Evolutionary conservation across 2,329 filamentous ascomycete species (phyloP), one percentile per base, ranked within the genome.

Genomic region (Fusarium chlamydosporum): DNA sequence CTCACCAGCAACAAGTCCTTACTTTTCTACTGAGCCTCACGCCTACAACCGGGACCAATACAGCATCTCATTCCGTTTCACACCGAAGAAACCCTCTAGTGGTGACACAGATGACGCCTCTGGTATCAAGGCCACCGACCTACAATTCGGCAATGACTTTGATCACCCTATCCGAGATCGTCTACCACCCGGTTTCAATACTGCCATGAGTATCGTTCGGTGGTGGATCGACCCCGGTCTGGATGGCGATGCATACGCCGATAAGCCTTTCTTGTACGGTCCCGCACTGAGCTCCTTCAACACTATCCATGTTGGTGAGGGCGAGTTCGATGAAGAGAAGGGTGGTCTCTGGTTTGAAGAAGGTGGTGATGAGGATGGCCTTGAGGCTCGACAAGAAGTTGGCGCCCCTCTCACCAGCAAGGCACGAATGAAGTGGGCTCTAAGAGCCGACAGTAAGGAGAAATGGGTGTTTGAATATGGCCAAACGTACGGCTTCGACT

Each of bases 81-180:
- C 86, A 1, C 92, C 91, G n/a, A 92, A 92, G 73, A 76, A 75
- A 50, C 76, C 75, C 11, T 53, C 61, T 42, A 64, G 63, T 1
- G 9, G 34, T 18, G 23, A 38, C 16, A 65, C 65, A 6, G 61
- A 70, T 4, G 62, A 68, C 7, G 29, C 58, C 7, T 7, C 23
- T n/a, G 85, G 85, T 35, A 89, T 97, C 58, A 83, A 84, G 4
- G 93, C 88, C 43, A 79, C 87, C 27, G 89, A 96, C 66, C 84
- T 99, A 4, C 89, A 97, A 55, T 97, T 97, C 73, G 96, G 95
- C 41, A 98, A 98, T 78, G 94, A 97, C 82, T 97, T 98, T 77
- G 94, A 97, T 75, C 88, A 92, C 51, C 93, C 96, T 0, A 96
- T 99, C 72, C 88, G 93, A 31, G 91, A 97, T 76, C 88, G 90